Evolutionary conservation across 176 grass and related monocot species (phyloP).

Genomic region (Phoenix dactylifera): DNA sequence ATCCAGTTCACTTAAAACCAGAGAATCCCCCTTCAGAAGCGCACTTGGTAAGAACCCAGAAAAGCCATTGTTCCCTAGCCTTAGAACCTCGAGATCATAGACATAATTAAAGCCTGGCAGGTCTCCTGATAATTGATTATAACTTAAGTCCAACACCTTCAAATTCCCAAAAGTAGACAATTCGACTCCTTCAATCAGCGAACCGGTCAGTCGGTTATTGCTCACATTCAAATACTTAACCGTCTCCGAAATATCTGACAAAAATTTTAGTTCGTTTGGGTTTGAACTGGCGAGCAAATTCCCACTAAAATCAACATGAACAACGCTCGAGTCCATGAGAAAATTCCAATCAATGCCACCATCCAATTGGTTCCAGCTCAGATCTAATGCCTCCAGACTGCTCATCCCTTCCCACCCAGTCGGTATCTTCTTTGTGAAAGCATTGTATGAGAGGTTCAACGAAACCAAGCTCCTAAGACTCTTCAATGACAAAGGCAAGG

Average conservation of each 20-base stretch:
- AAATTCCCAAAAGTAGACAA: slow-evolving; percentile 85
- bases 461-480: slow-evolving; percentile 53
- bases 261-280: slow-evolving; percentile 76
- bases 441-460: slow-evolving; percentile 71
- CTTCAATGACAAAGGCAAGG: slow-evolving; percentile 41
- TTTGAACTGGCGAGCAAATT: slow-evolving; percentile 68
- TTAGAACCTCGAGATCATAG: slow-evolving; percentile 89
- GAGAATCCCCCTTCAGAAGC: slow-evolving; percentile 92
- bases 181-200: slow-evolving; percentile 77
- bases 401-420: slow-evolving; percentile 50
- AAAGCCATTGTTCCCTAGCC: slow-evolving; percentile 73
- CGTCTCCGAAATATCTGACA: slow-evolving; percentile 83
- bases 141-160: slow-evolving; percentile 93
- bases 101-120: slow-evolving; percentile 99
- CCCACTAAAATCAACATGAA: slow-evolving; percentile 85
- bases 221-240: slow-evolving; percentile 81
- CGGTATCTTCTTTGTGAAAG: slow-evolving; percentile 71
- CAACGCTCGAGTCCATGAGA: slow-evolving; percentile 61
- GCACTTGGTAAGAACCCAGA: slow-evolving; percentile 82
- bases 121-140: slow-evolving; percentile 75
- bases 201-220: slow-evolving; percentile 69
- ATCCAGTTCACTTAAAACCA: slow-evolving; percentile 80
- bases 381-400: slow-evolving; percentile 65
- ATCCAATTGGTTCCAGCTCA: slow-evolving; percentile 83
- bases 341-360: slow-evolving; percentile 93